Evolutionary conservation across 2,329 filamentous ascomycete species (phyloP), one percentile per base, ranked within the genome.

Genomic region (Calonectria henricotiae): DNA sequence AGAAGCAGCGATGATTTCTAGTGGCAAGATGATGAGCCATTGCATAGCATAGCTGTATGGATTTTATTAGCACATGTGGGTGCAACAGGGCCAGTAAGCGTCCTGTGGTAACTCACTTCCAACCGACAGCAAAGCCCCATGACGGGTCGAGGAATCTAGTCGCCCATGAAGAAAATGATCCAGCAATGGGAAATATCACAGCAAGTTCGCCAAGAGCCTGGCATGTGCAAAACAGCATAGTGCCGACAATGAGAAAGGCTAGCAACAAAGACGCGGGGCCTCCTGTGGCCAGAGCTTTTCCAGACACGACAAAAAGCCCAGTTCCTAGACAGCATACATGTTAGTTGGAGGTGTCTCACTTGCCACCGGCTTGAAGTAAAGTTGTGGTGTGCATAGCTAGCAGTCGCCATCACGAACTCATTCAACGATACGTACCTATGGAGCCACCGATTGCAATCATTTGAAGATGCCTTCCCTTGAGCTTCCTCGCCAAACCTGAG

Each of bases 401-500:
- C 75, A 15, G 54, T 49, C 37, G 30, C 5, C 32, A 51, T 44
- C 23, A 27, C 25, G 23, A 9, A 7, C 23, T 8, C 25, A 12
- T 2, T 11, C n/a, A 20, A 13, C 11, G 25, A 32, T 35, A 73
- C 82, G 46, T 84, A 90, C 93, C 93, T 77, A 98, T 98, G 12
- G 93, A 96, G 49, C 95, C 95, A 76, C 95, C 95, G 75, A 98
- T 97, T 15, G 96, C 96, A 86, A 98, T 98, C 96, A 98, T 98
- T 85, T 98, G 95, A 80, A 98, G 80, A 85, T 98, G 96, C 58
- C 95, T 88, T 23, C 91, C 91, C 83, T 97, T 96, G 75, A 97
- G 84, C 80, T 91, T 92, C 78, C 95, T 88, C 62, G 93, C 90
- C 62, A 98, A 86, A 8, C 92, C 90, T 54, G 93, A 92, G 73